A percentile compares a stretch with the other conserved stretches of the same genome.
Conservation (phyloP, 768 basidiomycete genomes). For the Phanerochaete carnosa region DNA sequence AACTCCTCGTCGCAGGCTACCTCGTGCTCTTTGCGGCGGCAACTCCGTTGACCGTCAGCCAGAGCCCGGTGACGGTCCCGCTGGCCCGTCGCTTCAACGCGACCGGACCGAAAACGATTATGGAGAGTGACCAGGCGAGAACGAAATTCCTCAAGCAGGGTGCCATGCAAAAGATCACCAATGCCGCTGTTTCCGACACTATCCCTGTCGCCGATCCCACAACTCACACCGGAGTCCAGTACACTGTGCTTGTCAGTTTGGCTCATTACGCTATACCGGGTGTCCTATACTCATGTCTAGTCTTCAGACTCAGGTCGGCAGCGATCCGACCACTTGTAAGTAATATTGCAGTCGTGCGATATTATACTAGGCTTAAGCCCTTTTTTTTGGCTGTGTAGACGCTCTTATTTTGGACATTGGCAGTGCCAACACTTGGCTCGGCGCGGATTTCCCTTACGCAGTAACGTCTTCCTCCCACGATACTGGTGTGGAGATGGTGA, state of each 20-base stretch:
- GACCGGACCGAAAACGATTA: slow-evolving; percentile 43
- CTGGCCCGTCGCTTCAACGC: slow-evolving; percentile 51
- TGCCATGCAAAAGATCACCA: slow-evolving; percentile 28
- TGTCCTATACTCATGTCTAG: not conserved
- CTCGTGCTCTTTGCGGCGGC: slow-evolving; percentile 19
- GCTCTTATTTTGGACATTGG: slow-evolving; percentile 7
- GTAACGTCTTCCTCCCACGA: not conserved
- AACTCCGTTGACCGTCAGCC: slow-evolving; percentile 21
- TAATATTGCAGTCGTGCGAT: too few relatives aligned
- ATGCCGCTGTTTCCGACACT: not conserved
- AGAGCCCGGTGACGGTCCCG: slow-evolving; percentile 36
- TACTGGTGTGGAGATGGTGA: slow-evolving; percentile 1
- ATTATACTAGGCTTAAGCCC: too few relatives aligned
- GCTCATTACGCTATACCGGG: not conserved
- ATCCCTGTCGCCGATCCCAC: slow-evolving; percentile 2
- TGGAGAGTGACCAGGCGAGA: slow-evolving; percentile 49
- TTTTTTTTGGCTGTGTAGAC: not conserved
- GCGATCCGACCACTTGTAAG: too few relatives aligned
- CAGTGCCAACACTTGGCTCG: slow-evolving; percentile 8
- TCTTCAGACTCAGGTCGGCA: too few relatives aligned
- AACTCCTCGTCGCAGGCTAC: slow-evolving; percentile 20
- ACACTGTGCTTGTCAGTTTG: slow-evolving; percentile 3
- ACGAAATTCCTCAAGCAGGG: slow-evolving; percentile 40
- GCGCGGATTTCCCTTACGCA: not conserved
- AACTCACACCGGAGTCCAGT: slow-evolving; percentile 3